Conservation (phyloP, 352 stramenopile genomes). For the Globisporangium nunn region DNA sequence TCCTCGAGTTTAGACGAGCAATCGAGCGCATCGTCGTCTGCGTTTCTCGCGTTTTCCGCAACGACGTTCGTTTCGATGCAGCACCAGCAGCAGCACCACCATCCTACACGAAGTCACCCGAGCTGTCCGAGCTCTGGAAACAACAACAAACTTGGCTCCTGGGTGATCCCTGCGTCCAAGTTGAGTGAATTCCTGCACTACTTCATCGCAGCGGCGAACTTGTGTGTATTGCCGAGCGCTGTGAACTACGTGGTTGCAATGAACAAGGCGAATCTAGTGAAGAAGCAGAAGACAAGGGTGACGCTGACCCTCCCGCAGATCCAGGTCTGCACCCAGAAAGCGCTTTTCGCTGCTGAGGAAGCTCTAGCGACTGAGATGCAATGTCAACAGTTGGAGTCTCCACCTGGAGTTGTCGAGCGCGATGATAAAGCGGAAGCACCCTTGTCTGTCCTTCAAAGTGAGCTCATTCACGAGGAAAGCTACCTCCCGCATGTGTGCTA, state of each 20-base stretch:
- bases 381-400: no score
- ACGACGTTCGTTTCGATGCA: slow-evolving; percentile 3
- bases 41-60: slow-evolving; percentile 18
- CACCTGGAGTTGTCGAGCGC: no score
- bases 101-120: background rate
- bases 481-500: slow-evolving; percentile 9
- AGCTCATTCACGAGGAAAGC: background rate
- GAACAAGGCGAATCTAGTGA: slow-evolving; percentile 16
- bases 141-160: slow-evolving; percentile 5
- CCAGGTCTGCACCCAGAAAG: slow-evolving; percentile 21
- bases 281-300: slow-evolving; percentile 12
- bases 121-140: background rate
- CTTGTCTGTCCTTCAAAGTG: no score
- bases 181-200: slow-evolving; percentile 19
- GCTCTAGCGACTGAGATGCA: background rate
- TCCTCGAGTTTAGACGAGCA: slow-evolving; percentile 13
- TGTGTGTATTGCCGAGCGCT: slow-evolving; percentile 21
- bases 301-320: slow-evolving; percentile 20
- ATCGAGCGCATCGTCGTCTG: slow-evolving; percentile 1
- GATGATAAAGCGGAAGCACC: no score
- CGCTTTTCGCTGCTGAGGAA: slow-evolving; percentile 22
- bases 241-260: slow-evolving; percentile 18
- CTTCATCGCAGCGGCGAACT: slow-evolving; percentile 13
- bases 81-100: background rate
- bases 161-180: slow-evolving; percentile 18